These are phyloP conservation scores for Canna indica DNA, from an alignment of 176 grass and related monocot species.

Conservation along the genomic window DNA sequence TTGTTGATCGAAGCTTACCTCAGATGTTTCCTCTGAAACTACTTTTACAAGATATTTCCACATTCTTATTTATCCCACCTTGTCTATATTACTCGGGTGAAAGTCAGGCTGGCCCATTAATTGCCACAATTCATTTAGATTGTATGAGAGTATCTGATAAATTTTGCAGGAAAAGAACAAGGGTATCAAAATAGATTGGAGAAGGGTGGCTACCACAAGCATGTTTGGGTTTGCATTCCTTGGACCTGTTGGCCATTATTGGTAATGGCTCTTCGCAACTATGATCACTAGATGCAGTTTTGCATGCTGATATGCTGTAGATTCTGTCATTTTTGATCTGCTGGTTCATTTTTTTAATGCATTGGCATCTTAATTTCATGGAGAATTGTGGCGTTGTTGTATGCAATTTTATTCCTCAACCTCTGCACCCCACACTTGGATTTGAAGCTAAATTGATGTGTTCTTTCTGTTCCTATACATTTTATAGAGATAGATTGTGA, in stretches of 20 bases:
- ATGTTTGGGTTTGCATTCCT: slow-evolving; percentile 92
- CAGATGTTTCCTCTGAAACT: no score
- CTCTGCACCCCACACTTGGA: no score
- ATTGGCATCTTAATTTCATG: neutral
- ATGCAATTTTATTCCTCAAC: no score
- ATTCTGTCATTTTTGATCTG: neutral
- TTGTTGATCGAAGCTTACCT: no score
- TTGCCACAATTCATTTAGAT: neutral
- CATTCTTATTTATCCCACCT: neutral
- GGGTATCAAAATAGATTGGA: slow-evolving; percentile 94
- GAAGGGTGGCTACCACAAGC: slow-evolving; percentile 71
- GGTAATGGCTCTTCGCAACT: slow-evolving; percentile 39
- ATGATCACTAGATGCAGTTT: neutral
- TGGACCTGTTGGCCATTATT: slow-evolving; percentile 87
- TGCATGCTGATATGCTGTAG: slow-evolving; percentile 3
- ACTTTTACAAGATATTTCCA: no score
- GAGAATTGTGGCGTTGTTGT: neutral
- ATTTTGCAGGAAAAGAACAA: slow-evolving; percentile 54
- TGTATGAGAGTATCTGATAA: neutral
- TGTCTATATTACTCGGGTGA: neutral
- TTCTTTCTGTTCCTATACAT: no score
- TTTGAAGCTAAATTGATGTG: no score
- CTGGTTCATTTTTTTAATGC: neutral
- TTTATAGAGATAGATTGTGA: no score
- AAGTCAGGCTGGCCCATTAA: neutral